Evolutionary conservation across 495 filamentous ascomycete genomes (phyloP).

Genomic region (Aspergillus saccharolyticus): DNA sequence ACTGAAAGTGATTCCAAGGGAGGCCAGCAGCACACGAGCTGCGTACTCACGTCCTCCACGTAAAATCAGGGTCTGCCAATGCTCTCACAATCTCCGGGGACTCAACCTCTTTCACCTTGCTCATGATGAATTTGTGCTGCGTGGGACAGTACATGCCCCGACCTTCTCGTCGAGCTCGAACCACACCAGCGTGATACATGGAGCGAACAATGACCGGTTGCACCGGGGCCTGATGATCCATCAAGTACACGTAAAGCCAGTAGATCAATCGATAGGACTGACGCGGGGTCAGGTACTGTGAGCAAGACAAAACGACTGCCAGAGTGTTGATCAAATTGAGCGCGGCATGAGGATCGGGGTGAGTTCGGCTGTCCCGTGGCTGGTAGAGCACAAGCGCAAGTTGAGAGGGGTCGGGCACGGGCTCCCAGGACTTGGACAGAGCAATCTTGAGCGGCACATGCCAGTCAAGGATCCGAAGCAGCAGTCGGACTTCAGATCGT

Average conservation of each 20-base stretch:
- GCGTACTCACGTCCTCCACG: not conserved
- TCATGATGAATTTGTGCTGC: constrained; percentile 35
- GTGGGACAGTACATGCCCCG: constrained; percentile 17
- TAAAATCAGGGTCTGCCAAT: constrained; percentile 11
- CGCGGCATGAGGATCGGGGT: constrained; percentile 34
- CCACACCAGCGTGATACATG: constrained; percentile 44
- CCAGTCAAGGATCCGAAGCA: constrained; percentile 33
- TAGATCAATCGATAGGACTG: constrained; percentile 36
- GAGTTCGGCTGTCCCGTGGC: constrained; percentile 14
- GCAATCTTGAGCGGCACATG: constrained; percentile 39
- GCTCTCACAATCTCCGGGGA: constrained; percentile 27
- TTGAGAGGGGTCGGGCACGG: constrained; percentile 26
- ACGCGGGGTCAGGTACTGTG: constrained; percentile 26
- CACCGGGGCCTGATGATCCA: constrained; percentile 35
- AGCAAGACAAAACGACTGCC: constrained; percentile 33
- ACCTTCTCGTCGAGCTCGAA: constrained; percentile 32
- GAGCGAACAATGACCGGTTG: constrained; percentile 36
- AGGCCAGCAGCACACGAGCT: too few relatives aligned
- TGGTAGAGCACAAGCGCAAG: constrained; percentile 31
- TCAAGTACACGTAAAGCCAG: constrained; percentile 37
- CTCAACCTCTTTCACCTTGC: constrained; percentile 32
- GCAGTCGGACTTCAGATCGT: constrained; percentile 26
- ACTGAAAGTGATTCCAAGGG: too few relatives aligned
- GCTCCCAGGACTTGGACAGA: constrained; percentile 31
- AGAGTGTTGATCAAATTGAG: constrained; percentile 38